Base-by-base conservation (phyloP, 208 protist genomes). In the Crithidia thermophila region DNA sequence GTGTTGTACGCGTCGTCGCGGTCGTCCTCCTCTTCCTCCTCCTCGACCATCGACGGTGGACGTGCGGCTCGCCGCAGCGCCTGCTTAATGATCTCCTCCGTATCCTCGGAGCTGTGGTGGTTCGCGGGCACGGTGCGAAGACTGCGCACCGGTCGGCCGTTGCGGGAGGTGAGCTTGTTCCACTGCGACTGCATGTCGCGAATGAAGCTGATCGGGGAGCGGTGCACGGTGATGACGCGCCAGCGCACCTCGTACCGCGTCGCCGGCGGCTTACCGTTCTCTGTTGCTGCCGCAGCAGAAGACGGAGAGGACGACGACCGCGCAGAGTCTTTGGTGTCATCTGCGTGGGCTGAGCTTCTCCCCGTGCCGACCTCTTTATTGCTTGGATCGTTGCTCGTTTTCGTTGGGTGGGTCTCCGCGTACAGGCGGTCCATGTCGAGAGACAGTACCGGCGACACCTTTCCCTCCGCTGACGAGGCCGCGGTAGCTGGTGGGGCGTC, bases 221-320 rank as follows among this genome's bases (percentile, higher is more conserved):
- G 77, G 57, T 91, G 85, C 8, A 91, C 67, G n/a, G 79, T 87
- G 33, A 87, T 58, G 34, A 91, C 71, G 34, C 75, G 62, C 57
- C 74, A 83, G 10, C 77, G 81, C 47, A 73, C 68, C 20, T 42
- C 66, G 21, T 52, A 51, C 11, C 28, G 28, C 27, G 16, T 40
- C 20, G n/a, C 21, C n/a, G 50, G 31, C 3, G 31, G 9, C 34
- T 11, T 31, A 5, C 16, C 31, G 3, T 55, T 31, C 30, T 55
- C 30, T 13, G 5, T 28, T 53, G 10, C 23, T 36, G 10, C 45
- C 21, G 45, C 16, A 30, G 45, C 20, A 28, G 4, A 5, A 21
- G 42, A 20, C 14, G 18, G 7, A 7, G 42, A 46, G 7, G 42
- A 46, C 42, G 42, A 10, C 4, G 42, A 9, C 8, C 14, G 20